Percentiles rank a stretch among this genome's conserved stretches.
These are phyloP conservation scores for Vanrija sp. DNA, from an alignment of 1,284 basidiomycete genomes.

Conservation along the genomic window DNA sequence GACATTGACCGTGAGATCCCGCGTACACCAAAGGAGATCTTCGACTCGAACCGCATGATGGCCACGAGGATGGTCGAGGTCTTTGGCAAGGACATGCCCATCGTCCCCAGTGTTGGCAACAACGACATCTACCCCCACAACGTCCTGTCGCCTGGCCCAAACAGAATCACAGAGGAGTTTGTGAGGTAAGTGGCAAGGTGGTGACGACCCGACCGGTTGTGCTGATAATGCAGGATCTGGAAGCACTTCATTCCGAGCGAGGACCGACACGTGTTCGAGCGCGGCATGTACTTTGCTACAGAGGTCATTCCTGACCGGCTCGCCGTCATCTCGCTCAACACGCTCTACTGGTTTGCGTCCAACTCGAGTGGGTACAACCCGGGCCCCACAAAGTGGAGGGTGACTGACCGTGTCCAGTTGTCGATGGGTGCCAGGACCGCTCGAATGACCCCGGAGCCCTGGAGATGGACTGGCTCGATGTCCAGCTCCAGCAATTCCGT, in stretches of 20 bases:
- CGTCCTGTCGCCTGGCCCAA: constrained; percentile 61
- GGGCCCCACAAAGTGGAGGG: not conserved
- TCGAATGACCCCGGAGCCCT: constrained; percentile 70
- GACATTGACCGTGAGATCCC: constrained; percentile 79
- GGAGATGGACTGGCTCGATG: constrained; percentile 85
- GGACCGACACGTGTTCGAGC: constrained; percentile 72
- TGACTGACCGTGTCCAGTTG: constrained; percentile 23
- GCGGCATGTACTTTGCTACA: constrained; percentile 76
- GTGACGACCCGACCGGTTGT: not conserved
- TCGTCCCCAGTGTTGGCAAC: constrained; percentile 84
- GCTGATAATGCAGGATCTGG: constrained; percentile 65
- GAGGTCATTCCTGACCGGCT: constrained; percentile 75
- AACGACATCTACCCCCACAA: constrained; percentile 84
- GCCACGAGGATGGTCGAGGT: constrained; percentile 63
- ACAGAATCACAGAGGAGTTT: constrained; percentile 70
- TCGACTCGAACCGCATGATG: constrained; percentile 66
- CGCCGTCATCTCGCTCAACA: constrained; percentile 82
- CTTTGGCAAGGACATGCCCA: constrained; percentile 71
- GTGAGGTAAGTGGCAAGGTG: constrained; percentile 54
- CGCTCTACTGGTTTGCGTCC: constrained; percentile 86
- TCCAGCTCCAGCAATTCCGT: constrained; percentile 70
- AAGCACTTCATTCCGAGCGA: constrained; percentile 74
- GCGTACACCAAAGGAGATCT: constrained; percentile 76
- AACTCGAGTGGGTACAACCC: constrained; percentile 65
- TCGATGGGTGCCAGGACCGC: constrained; percentile 62